phyloP scores from a whole-genome alignment of 495 filamentous ascomycete species.

The Arthonia radiata region DNA sequence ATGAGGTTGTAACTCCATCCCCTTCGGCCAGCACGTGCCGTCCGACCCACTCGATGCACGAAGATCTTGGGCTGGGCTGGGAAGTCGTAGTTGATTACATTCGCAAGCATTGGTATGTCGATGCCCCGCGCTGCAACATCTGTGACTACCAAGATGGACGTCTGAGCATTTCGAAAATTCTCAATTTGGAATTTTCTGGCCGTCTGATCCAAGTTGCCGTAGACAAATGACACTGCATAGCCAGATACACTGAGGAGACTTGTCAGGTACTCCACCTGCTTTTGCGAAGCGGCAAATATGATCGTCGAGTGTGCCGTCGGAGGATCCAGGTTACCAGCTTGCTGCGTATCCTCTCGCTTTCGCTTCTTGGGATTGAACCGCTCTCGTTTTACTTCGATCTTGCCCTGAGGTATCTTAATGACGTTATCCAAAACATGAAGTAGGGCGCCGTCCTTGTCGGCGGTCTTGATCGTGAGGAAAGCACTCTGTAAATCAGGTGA shows the following conservation, averaged over 20 bases:
- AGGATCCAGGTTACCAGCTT: conserved; percentile 25
- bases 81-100: conserved; percentile 98
- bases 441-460: conserved; percentile 80
- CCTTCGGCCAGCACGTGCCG: conserved; percentile 68
- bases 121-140: conserved; percentile 94
- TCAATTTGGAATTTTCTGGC: conserved; percentile 77
- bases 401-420: conserved; percentile 74
- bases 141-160: conserved; percentile 87
- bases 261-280: conserved; percentile 89
- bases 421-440: conserved; percentile 72
- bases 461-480: conserved; percentile 78
- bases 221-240: conserved; percentile 75
- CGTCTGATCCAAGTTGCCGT: conserved; percentile 80
- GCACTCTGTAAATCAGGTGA: conserved; percentile 81
- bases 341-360: conserved; percentile 30
- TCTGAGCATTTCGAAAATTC: conserved; percentile 57
- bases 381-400: conserved; percentile 26
- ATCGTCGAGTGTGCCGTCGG: conserved; percentile 71
- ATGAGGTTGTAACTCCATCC: conserved; percentile 93
- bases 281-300: conserved; percentile 81
- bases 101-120: conserved; percentile 85
- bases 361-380: conserved; percentile 40
- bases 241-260: conserved; percentile 45
- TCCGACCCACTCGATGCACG: conserved; percentile 86
- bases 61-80: conserved; percentile 92